A percentile compares a stretch with the other conserved stretches of the same genome.
These are phyloP conservation scores for Scutellaria baicalensis DNA, from an alignment of 257 asterid genomes.

Conservation along the genomic window DNA sequence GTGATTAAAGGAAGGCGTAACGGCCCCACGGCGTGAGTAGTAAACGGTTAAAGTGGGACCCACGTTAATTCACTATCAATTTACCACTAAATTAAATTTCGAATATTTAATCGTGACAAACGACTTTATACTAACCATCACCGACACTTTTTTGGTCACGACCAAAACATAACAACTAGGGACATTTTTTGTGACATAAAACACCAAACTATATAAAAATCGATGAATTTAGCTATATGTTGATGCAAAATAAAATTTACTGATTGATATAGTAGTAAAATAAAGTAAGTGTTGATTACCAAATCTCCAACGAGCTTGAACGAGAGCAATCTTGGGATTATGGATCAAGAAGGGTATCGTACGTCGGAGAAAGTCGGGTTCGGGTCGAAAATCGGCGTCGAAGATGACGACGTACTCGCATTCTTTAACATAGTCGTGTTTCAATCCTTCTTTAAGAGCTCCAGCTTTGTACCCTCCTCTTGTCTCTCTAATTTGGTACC, in stretches of 20 bases:
- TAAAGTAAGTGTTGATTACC: constrained; percentile 17
- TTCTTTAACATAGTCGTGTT: constrained; percentile 36
- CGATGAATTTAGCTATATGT: too few relatives aligned
- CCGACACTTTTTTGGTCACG: constrained; percentile 48
- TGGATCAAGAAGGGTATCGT: constrained; percentile 43
- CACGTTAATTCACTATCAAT: background rate
- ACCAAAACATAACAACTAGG: background rate
- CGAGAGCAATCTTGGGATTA: constrained; percentile 43
- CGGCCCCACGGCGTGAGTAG: constrained; percentile 28
- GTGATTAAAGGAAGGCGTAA: background rate
- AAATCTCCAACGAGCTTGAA: constrained; percentile 56
- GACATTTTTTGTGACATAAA: background rate
- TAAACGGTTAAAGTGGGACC: constrained; percentile 26
- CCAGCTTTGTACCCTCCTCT: constrained; percentile 65
- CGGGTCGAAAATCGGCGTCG: constrained; percentile 56
- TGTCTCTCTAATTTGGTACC: constrained; percentile 40
- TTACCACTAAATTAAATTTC: background rate
- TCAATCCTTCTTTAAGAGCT: constrained; percentile 52
- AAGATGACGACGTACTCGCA: constrained; percentile 56
- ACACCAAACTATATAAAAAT: background rate
- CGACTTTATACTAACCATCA: constrained; percentile 7
- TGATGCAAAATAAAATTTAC: background rate
- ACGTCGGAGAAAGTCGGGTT: constrained; percentile 43
- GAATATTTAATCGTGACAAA: background rate
- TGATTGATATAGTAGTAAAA: background rate